A percentile compares a stretch with the other conserved stretches of the same genome.
Evolutionary conservation across 257 asterid species (phyloP).

Genomic region (Knoxia roxburghii): DNA sequence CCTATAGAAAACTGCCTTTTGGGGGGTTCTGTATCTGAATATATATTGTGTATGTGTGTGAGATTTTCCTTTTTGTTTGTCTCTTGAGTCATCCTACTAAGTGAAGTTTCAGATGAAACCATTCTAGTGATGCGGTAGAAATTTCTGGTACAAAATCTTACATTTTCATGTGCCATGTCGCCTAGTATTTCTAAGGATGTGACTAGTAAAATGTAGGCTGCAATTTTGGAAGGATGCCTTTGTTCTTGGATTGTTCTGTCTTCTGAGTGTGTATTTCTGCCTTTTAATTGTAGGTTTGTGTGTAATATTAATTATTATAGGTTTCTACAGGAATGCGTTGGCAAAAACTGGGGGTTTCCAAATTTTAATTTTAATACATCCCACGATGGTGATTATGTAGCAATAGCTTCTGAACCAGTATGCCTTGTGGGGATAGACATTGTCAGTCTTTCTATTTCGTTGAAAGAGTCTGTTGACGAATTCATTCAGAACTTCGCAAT

Average conservation of each 20-base stretch:
- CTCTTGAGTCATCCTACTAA: not conserved
- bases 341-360: slow-evolving; percentile 33
- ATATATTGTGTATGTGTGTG: not conserved
- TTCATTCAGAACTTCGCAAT: slow-evolving; percentile 57
- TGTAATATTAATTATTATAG: not conserved
- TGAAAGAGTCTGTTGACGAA: slow-evolving; percentile 52
- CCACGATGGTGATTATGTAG: slow-evolving; percentile 90
- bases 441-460: slow-evolving; percentile 51
- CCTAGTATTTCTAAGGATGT: not conserved
- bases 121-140: not conserved
- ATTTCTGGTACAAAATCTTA: not conserved
- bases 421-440: slow-evolving; percentile 89
- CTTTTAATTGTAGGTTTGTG: not conserved
- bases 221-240: not conserved
- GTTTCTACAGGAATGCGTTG: slow-evolving; percentile 41
- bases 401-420: slow-evolving; percentile 88
- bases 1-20: not conserved
- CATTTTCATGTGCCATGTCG: not conserved
- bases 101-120: not conserved
- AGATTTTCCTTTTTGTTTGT: not conserved
- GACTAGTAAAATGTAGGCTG: not conserved
- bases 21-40: not conserved
- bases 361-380: slow-evolving; percentile 83
- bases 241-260: not conserved
- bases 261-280: not conserved